These are phyloP conservation scores for Medakamo hakoo DNA, from an alignment of 139 green algal species.

Conservation along the genomic window DNA sequence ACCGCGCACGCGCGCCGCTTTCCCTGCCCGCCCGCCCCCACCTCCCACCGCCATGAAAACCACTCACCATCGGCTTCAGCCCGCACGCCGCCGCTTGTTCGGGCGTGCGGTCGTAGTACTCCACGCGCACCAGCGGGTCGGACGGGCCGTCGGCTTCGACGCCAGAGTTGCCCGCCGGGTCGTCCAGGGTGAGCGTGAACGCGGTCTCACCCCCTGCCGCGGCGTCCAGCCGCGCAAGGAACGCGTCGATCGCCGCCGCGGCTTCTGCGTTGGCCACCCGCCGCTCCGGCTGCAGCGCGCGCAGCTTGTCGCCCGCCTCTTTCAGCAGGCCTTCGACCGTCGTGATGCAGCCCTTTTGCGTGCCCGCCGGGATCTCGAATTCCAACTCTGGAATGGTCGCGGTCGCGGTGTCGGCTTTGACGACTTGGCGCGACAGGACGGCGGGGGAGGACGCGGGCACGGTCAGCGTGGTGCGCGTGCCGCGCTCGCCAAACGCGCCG, in stretches of 20 bases:
- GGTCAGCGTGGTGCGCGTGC: constrained; percentile 23
- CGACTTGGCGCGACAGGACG: constrained; percentile 31
- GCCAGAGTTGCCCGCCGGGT: constrained; percentile 42
- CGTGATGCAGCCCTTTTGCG: constrained; percentile 32
- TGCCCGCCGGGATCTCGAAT: constrained; percentile 39
- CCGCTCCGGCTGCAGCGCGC: constrained; percentile 26
- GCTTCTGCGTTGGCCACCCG: constrained; percentile 13
- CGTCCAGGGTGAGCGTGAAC: constrained; percentile 44
- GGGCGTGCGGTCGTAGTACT: constrained; percentile 17
- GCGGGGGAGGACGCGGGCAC: constrained; percentile 13
- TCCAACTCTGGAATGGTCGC: constrained; percentile 43
- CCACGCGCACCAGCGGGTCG: constrained; percentile 15
- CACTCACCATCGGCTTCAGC: too few species aligned
- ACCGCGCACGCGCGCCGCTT: too few species aligned
- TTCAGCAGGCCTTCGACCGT: constrained; percentile 41
- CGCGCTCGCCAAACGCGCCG: constrained; percentile 20
- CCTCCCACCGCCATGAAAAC: too few species aligned
- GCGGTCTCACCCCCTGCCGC: constrained; percentile 16
- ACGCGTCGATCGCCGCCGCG: constrained; percentile 26
- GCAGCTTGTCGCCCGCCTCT: constrained; percentile 14
- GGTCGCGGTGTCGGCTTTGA: constrained; percentile 43
- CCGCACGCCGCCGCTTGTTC: constrained; percentile 16
- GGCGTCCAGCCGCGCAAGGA: constrained; percentile 25
- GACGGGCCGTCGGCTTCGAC: constrained; percentile 14
- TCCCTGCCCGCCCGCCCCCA: too few species aligned